These are phyloP conservation scores for Eucalyptus brandiana DNA, from an alignment of 345 rosid species.

Conservation along the genomic window DNA sequence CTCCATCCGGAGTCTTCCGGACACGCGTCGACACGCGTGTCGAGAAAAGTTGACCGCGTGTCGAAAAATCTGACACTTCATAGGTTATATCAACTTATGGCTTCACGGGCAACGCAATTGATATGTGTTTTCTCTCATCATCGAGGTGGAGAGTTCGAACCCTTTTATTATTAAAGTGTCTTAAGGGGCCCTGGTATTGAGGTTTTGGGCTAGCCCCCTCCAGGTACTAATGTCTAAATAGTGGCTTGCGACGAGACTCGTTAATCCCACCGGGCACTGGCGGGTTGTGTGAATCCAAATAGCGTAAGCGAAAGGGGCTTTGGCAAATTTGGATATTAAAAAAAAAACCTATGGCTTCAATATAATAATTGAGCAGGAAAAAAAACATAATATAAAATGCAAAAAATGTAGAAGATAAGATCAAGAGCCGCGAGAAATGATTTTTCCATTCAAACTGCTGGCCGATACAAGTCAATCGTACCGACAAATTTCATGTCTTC, in stretches of 20 bases:
- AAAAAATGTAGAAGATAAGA: background rate
- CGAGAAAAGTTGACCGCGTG: too few species aligned
- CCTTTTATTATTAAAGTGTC: accelerated
- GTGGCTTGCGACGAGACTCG: accelerated
- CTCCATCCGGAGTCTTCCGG: too few species aligned
- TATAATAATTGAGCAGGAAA: background rate
- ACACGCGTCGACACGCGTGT: too few species aligned
- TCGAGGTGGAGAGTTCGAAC: too few species aligned
- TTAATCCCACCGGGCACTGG: accelerated
- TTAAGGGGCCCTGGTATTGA: accelerated
- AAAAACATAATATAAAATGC: background rate
- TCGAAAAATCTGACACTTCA: too few species aligned
- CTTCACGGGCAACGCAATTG: accelerated
- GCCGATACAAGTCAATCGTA: background rate
- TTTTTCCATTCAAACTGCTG: background rate
- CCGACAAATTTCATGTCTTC: background rate
- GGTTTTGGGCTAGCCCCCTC: accelerated
- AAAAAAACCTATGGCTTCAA: background rate
- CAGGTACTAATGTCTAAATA: accelerated
- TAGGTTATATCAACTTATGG: background rate
- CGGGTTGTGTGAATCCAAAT: accelerated
- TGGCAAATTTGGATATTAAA: accelerated
- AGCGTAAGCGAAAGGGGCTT: accelerated
- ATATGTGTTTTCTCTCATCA: too few species aligned
- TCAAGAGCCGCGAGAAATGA: background rate